These are phyloP conservation scores for Martensiomyces pterosporus DNA, from an alignment of 192 early-diverging fungal species.

Conservation along the genomic window DNA sequence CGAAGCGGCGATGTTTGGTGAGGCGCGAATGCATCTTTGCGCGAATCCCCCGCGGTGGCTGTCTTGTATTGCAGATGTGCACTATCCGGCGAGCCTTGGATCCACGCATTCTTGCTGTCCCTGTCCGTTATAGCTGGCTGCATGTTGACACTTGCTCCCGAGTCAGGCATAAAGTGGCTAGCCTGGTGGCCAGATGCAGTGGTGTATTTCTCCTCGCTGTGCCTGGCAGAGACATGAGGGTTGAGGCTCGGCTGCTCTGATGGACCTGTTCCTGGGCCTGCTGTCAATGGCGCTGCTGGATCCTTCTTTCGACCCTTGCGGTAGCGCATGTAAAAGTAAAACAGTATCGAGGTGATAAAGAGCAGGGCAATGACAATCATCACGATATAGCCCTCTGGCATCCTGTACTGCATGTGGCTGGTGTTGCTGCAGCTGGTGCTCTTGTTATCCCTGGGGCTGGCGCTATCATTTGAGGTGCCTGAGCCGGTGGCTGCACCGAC, in stretches of 20 bases:
- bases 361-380: slow-evolving; percentile 27
- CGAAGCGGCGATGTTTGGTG: too few species aligned
- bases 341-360: slow-evolving; percentile 18
- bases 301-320: slow-evolving; percentile 4
- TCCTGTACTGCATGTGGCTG: background rate
- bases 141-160: slow-evolving; percentile 24
- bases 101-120: background rate
- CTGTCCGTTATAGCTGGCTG: too few species aligned
- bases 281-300: background rate
- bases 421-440: background rate
- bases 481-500: too few species aligned
- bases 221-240: too few species aligned
- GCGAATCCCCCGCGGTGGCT: too few species aligned
- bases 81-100: too few species aligned
- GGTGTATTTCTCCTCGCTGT: slow-evolving; percentile 1
- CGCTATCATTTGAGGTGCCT: background rate
- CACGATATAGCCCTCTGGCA: slow-evolving; percentile 36
- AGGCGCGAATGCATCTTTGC: too few species aligned
- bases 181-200: background rate
- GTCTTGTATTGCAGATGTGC: too few species aligned
- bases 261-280: background rate
- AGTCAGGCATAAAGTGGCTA: slow-evolving; percentile 20
- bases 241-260: too few species aligned
- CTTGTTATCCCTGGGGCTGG: background rate
- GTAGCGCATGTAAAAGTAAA: slow-evolving; percentile 36